Base-by-base conservation (phyloP, 1,139 yeast species). In the Debaryomycetaceae sp. region DNA sequence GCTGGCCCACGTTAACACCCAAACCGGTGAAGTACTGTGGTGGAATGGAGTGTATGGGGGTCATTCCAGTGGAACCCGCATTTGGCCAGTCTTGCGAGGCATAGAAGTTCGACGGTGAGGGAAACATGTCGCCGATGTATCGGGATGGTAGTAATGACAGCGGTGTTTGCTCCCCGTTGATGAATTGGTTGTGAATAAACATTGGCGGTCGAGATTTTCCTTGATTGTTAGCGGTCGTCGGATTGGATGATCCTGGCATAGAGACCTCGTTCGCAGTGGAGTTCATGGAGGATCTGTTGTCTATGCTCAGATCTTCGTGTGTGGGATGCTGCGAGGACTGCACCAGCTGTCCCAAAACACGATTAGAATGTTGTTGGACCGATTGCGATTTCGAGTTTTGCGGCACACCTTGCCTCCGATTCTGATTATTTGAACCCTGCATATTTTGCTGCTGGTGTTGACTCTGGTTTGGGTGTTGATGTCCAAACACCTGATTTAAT, bases 91-190 rank as follows among this genome's bases (percentile, higher is more conserved):
- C 78, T 45, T 72, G 78, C 1, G 72, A 66, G 2, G 68, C 72
- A 44, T 72, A 76, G 49, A 78, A 75, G 44, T 72, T 78, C 7
- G 76, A 70, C 1, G 83, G 83, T 6, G 80, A 75, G 13, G 82
- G 82, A 57, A 78, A 78, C 55, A 78, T 68, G 53, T 78, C 83
- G 47, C 74, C 75, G 36, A 78, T 76, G 46, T 76, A 78, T 42
- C 80, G 65, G 5, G 78, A 70, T 0, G 81, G 80, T 27, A 78
- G 59, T 2, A 76, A 81, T 23, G 76, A 70, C 5, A 76, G 56
- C 2, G 82, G 83, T 0, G 80, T 73, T 42, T 75, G 81, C 40
- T 72, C 79, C 5, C 77, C 79, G 35, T 62, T 57, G 33, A 49
- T 54, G 40, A 4, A 24, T 36, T 50, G 48, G 33, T 20, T 22